Base-by-base conservation (phyloP, 129 eudicot species). In the Daucus carota region DNA sequence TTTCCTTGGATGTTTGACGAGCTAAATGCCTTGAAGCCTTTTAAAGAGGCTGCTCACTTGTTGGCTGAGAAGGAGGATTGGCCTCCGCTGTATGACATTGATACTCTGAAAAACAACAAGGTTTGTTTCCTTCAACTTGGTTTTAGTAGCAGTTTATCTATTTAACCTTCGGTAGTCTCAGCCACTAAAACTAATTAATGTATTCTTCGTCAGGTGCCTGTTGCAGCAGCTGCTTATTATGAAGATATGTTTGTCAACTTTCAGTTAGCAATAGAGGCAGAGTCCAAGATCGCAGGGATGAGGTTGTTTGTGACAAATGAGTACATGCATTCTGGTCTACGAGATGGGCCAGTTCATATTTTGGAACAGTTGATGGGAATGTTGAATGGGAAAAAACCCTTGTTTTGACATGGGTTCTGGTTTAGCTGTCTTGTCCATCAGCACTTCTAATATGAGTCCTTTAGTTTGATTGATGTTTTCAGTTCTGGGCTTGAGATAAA, bases 1-100 rank as follows among this genome's bases (percentile, higher is more conserved):
- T 94, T 86, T 52, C 98, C 97, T 34, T 91, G 98, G 97, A 82
- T 94, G 85, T 94, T 94, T 52, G 98, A 94, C 76, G 97, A 94
- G 86, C 79, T 94, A 73, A 85, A 88, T 60, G 96, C 97, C 14
- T 82, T 94, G 80, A 91, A 73, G 84, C 98, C 86, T n/a, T 86
- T 94, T 73, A 91, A 89, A 80, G 97, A 94, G 26, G 96, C 87
- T 34, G 97, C 98, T 31, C 76, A 87, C 48, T 72, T 91, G 74
- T 78, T 94, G 84, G 96, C 97, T 2, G 90, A 89, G 83, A 89
- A 89, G 81, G 79, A 86, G 74, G 97, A 94, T 63, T 94, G 98
- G 97, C 98, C 98, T 76, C 96, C 92, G 28, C 80, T 94, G 24
- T 94, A 91, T 77, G 88, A 94, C 80, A 81, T 87, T 40, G 75